Conservation (phyloP, 345 rosid genomes). For the Adansonia digitata region DNA sequence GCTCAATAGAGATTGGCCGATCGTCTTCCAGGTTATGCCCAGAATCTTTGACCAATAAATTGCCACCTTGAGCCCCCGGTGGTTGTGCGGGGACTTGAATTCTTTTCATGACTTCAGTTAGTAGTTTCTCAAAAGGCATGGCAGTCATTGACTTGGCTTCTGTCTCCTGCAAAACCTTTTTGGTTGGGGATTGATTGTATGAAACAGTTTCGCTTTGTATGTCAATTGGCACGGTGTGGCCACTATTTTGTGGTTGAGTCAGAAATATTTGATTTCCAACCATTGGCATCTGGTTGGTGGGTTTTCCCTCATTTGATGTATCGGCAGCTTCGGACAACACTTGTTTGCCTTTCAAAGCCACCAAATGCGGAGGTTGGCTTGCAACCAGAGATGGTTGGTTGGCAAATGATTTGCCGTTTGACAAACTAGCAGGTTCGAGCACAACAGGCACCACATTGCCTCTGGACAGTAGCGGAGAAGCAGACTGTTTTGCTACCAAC, state of each 20-base stretch:
- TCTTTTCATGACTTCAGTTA: slow-evolving; percentile 52
- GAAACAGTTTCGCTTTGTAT: slow-evolving; percentile 24
- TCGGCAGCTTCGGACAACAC: slow-evolving; percentile 22
- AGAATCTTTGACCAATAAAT: slow-evolving; percentile 9
- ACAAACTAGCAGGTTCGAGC: slow-evolving; percentile 37
- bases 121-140: slow-evolving; percentile 57
- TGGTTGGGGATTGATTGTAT: slow-evolving; percentile 10
- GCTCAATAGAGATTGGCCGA: slow-evolving; percentile 57
- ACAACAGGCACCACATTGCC: slow-evolving; percentile 48
- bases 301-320: slow-evolving; percentile 27
- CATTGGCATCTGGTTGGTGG: slow-evolving; percentile 15
- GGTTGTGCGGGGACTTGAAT: slow-evolving; percentile 34
- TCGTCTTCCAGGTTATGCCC: slow-evolving; percentile 29
- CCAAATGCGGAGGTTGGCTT: slow-evolving; percentile 14
- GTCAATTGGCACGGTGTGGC: not conserved
- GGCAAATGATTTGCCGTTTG: slow-evolving; percentile 36
- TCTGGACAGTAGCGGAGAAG: slow-evolving; percentile 23
- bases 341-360: slow-evolving; percentile 34
- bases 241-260: not conserved
- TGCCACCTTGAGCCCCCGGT: slow-evolving; percentile 24
- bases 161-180: slow-evolving; percentile 14
- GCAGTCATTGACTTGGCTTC: slow-evolving; percentile 28
- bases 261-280: slow-evolving; percentile 4
- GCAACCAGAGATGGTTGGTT: slow-evolving; percentile 26
- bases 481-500: slow-evolving; percentile 29